Evolutionary conservation across 2,329 filamentous ascomycete species (phyloP).

Genomic region (Aspergillus versicolor): DNA sequence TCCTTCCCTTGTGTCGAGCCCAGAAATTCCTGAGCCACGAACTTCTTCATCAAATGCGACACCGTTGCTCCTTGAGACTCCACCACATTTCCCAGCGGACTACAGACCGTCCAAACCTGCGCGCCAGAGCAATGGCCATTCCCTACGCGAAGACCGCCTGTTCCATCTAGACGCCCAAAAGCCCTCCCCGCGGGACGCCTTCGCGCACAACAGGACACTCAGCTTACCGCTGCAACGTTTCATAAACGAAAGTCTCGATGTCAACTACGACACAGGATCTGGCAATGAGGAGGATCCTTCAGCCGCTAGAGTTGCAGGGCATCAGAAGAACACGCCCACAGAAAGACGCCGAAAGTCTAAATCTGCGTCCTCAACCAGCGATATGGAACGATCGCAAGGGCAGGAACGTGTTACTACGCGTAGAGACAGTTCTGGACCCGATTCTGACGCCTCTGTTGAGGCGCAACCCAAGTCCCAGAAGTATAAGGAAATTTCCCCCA

Average conservation of each 20-base stretch:
- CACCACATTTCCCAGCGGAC: constrained; percentile 22
- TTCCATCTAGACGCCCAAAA: constrained; percentile 28
- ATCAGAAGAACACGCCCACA: neutral
- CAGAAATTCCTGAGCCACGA: constrained; percentile 25
- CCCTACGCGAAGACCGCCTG: constrained; percentile 32
- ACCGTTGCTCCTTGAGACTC: constrained; percentile 23
- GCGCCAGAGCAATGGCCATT: constrained; percentile 25
- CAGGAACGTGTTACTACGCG: constrained; percentile 16
- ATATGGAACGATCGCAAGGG: constrained; percentile 3
- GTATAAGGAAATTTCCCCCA: constrained; percentile 17
- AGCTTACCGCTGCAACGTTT: constrained; percentile 41
- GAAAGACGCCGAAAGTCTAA: constrained; percentile 17
- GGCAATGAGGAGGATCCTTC: constrained; percentile 13
- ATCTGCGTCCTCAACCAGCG: constrained; percentile 9
- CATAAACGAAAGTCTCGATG: constrained; percentile 38
- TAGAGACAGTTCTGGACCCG: constrained; percentile 17
- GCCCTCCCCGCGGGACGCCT: constrained; percentile 19
- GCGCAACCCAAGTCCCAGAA: constrained; percentile 15
- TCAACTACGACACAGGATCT: constrained; percentile 24
- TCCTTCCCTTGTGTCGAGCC: constrained; percentile 32
- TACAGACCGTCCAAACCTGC: constrained; percentile 18
- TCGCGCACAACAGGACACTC: constrained; percentile 32
- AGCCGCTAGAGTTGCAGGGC: constrained; percentile 3
- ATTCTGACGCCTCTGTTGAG: constrained; percentile 2
- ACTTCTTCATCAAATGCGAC: constrained; percentile 30